Evolutionary conservation across 2,329 filamentous ascomycete genomes (phyloP).

Genomic region (Drechmeria coniospora): DNA sequence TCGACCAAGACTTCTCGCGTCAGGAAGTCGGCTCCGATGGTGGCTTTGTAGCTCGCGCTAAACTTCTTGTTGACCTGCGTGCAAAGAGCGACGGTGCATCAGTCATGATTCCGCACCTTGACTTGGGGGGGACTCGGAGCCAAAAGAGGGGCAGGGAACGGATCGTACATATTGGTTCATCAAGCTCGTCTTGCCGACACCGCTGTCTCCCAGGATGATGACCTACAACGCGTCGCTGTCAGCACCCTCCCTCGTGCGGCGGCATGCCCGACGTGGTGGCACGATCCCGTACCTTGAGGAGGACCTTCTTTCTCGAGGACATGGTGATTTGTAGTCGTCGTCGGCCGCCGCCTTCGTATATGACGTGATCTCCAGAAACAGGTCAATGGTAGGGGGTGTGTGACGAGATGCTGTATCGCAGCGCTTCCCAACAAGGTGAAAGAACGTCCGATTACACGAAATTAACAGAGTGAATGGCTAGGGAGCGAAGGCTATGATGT

Average conservation of each 20-base stretch:
- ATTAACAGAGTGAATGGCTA: no score
- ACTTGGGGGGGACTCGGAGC: neutral
- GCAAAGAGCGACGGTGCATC: neutral
- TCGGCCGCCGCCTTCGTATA: conserved; percentile 6
- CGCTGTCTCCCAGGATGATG: conserved; percentile 97
- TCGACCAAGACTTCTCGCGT: conserved; percentile 97
- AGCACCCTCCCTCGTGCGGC: neutral
- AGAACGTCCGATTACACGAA: no score
- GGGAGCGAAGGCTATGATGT: no score
- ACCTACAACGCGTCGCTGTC: conserved; percentile 41
- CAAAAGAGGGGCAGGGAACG: conserved; percentile 3
- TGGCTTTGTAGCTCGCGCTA: conserved; percentile 98
- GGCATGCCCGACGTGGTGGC: neutral
- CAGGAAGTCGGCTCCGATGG: conserved; percentile 95
- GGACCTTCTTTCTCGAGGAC: conserved; percentile 78
- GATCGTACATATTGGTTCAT: conserved; percentile 99
- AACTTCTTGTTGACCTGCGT: conserved; percentile 98
- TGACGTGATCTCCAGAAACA: conserved; percentile 6
- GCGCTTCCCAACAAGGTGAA: no score
- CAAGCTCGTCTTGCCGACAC: conserved; percentile 97
- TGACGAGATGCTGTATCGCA: no score
- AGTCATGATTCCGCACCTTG: conserved; percentile 4
- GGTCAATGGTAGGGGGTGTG: no score
- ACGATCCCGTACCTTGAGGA: conserved; percentile 54
- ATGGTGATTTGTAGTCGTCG: conserved; percentile 29